A percentile compares a stretch with the other conserved stretches of the same genome.
phyloP scores from a whole-genome alignment of 1,139 yeast genomes.

The Taphrina populina region DNA sequence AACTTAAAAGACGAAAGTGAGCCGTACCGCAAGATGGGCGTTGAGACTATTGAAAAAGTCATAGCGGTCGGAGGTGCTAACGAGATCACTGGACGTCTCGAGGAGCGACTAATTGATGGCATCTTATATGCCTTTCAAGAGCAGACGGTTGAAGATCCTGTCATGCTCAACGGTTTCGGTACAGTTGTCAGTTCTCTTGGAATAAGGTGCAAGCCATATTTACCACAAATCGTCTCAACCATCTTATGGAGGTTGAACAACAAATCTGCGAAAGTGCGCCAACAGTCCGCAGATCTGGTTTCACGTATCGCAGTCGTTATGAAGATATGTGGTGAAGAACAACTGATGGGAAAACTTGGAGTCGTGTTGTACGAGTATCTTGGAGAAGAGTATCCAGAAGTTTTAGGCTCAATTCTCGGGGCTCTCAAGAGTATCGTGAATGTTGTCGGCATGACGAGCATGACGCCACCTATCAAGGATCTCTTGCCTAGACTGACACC shows the following conservation, averaged over 20 bases:
- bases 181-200: slow-evolving; percentile 67
- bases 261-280: slow-evolving; percentile 69
- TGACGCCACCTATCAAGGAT: slow-evolving; percentile 83
- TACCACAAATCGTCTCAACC: slow-evolving; percentile 72
- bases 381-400: slow-evolving; percentile 95
- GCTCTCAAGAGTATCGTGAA: slow-evolving; percentile 61
- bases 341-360: slow-evolving; percentile 64
- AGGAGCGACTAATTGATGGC: slow-evolving; percentile 74
- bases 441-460: slow-evolving; percentile 55
- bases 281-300: slow-evolving; percentile 82
- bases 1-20: slow-evolving; percentile 81
- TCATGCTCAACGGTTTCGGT: slow-evolving; percentile 65
- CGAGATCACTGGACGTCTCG: slow-evolving; percentile 59
- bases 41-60: slow-evolving; percentile 62
- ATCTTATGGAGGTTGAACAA: slow-evolving; percentile 72
- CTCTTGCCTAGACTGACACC: slow-evolving; percentile 88
- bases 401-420: slow-evolving; percentile 75
- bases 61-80: slow-evolving; percentile 52
- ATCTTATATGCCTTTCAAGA: slow-evolving; percentile 81
- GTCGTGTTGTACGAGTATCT: slow-evolving; percentile 82
- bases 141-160: slow-evolving; percentile 58
- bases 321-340: slow-evolving; percentile 64
- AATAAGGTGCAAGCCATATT: slow-evolving; percentile 66
- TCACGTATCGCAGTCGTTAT: slow-evolving; percentile 66
- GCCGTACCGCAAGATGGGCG: slow-evolving; percentile 73